Percentiles rank a stretch among this genome's conserved stretches.
Conservation (phyloP, 2,329 filamentous ascomycete genomes). For the Pyrenophora graminea region DNA sequence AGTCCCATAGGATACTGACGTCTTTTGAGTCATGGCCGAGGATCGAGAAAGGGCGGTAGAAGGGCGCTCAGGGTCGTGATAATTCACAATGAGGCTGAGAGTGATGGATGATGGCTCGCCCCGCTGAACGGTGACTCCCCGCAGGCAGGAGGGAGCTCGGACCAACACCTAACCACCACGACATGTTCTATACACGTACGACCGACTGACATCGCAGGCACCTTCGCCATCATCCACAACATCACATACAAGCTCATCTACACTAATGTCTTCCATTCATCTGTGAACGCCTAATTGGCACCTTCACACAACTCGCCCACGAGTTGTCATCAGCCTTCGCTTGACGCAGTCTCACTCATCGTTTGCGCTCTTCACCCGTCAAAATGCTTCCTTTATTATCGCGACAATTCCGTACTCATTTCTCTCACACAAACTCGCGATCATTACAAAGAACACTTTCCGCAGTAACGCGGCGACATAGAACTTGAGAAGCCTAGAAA, state of each 20-base stretch:
- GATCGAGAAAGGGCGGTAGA: slow-evolving; percentile 2
- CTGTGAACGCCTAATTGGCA: slow-evolving; percentile 33
- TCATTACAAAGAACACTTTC: slow-evolving; percentile 46
- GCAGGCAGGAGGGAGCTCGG: slow-evolving; percentile 12
- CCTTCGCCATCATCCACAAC: slow-evolving; percentile 1
- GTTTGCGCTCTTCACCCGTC: slow-evolving; percentile 37
- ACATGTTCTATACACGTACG: slow-evolving; percentile 9
- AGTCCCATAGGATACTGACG: no score
- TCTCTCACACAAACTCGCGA: slow-evolving; percentile 56
- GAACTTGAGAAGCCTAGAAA: slow-evolving; percentile 6
- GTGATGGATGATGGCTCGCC: slow-evolving; percentile 5
- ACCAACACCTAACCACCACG: slow-evolving; percentile 14
- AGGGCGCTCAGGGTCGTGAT: slow-evolving; percentile 8
- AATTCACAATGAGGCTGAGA: slow-evolving; percentile 1
- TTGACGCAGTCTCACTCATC: slow-evolving; percentile 27
- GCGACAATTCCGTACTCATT: slow-evolving; percentile 54
- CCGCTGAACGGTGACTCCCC: slow-evolving; percentile 13
- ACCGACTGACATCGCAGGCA: slow-evolving; percentile 4
- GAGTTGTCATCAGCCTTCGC: slow-evolving; percentile 25
- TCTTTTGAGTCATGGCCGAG: no score
- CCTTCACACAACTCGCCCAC: slow-evolving; percentile 24
- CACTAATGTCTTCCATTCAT: slow-evolving; percentile 18
- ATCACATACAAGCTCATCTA: not conserved
- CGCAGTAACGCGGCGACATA: slow-evolving; percentile 12
- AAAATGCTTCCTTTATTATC: slow-evolving; percentile 58